Evolutionary conservation across 2,329 filamentous ascomycete species (phyloP).

Genomic region (Xylariaceae sp.): DNA sequence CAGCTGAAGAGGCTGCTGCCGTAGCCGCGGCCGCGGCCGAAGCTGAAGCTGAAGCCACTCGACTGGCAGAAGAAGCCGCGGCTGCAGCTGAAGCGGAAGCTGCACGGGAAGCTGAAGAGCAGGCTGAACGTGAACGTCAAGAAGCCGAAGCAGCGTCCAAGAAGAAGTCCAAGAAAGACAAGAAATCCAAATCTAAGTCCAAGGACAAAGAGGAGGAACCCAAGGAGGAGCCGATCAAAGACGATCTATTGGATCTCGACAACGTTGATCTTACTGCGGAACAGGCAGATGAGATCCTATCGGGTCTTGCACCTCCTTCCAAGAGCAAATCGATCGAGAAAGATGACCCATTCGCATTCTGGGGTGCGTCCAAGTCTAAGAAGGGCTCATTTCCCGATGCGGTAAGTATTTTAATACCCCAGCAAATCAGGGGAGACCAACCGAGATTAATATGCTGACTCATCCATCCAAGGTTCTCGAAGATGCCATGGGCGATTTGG

Average conservation of each 20-base stretch:
- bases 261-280: conserved; percentile 26
- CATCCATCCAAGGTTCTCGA: conserved; percentile 39
- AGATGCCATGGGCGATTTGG: conserved; percentile 37
- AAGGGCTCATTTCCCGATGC: conserved; percentile 31
- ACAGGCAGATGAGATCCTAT: conserved; percentile 25
- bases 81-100: conserved; percentile 21
- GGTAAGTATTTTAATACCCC: conserved; percentile 21
- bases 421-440: conserved; percentile 22
- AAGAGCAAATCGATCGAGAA: conserved; percentile 22
- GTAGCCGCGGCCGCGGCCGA: conserved; percentile 9
- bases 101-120: conserved; percentile 21
- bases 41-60: conserved; percentile 10
- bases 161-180: conserved; percentile 37
- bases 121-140: conserved; percentile 29
- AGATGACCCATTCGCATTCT: conserved; percentile 50
- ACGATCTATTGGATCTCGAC: conserved; percentile 24
- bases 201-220: conserved; percentile 19
- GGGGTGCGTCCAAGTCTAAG: conserved; percentile 40
- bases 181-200: conserved; percentile 30
- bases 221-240: conserved; percentile 1
- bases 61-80: conserved; percentile 1
- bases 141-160: conserved; percentile 33
- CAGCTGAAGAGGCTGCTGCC: conserved; percentile 6
- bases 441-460: conserved; percentile 48
- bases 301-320: conserved; percentile 16